A percentile compares a stretch with the other conserved stretches of the same genome.
phyloP scores from a whole-genome alignment of 495 filamentous ascomycete genomes.

The Hyaloscypha hepaticicola region DNA sequence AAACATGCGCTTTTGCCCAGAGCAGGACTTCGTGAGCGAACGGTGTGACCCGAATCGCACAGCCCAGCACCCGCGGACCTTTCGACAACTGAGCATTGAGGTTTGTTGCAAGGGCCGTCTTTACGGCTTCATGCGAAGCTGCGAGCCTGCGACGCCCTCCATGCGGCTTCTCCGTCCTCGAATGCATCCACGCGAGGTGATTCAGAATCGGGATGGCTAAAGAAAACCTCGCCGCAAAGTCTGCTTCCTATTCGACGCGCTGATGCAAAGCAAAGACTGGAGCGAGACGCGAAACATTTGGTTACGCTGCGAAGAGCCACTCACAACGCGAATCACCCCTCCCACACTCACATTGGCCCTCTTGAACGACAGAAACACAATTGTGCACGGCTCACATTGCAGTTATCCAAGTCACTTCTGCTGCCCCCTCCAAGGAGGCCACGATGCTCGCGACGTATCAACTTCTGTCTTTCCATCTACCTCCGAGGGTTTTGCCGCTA shows the following conservation, averaged over 20 bases:
- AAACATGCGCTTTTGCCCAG: background rate
- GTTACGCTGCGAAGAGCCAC: slow-evolving; percentile 14
- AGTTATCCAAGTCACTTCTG: slow-evolving; percentile 22
- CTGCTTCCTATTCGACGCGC: slow-evolving; percentile 18
- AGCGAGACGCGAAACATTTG: slow-evolving; percentile 29
- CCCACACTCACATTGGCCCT: slow-evolving; percentile 25
- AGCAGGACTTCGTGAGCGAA: background rate
- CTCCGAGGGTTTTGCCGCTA: background rate
- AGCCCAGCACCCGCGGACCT: slow-evolving; percentile 15
- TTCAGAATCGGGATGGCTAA: background rate
- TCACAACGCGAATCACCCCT: slow-evolving; percentile 22
- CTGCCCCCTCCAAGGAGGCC: background rate
- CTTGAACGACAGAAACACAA: slow-evolving; percentile 7
- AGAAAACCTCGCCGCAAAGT: background rate
- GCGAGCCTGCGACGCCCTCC: slow-evolving; percentile 7
- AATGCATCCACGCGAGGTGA: slow-evolving; percentile 11
- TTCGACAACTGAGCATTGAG: slow-evolving; percentile 7
- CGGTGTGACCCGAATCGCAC: slow-evolving; percentile 16
- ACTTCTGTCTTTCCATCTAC: background rate
- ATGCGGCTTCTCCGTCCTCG: slow-evolving; percentile 23
- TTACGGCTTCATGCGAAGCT: slow-evolving; percentile 29
- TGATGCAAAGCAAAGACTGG: slow-evolving; percentile 19
- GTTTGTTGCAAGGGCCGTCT: slow-evolving; percentile 9
- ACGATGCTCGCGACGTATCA: background rate
- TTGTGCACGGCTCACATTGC: slow-evolving; percentile 21